Percentiles rank a stretch among this genome's conserved stretches.
Evolutionary conservation across 2,329 filamentous ascomycete species (phyloP).

Genomic region (Didymella pomorum): DNA sequence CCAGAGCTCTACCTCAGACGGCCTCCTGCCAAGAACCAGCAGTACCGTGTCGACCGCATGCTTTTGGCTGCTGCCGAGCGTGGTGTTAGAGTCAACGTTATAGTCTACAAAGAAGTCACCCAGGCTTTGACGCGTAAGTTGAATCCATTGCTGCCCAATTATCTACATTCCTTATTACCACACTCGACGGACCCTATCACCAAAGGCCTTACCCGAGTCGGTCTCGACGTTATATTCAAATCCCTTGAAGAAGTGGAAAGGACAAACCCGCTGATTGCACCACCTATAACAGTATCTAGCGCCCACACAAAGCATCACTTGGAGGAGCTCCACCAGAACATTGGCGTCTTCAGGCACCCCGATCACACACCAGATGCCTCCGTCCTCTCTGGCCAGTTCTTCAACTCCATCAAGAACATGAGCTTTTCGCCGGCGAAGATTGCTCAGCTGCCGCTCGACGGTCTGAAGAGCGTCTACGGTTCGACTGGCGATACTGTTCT

Average conservation of each 20-base stretch:
- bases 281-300: slow-evolving; percentile 63
- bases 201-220: slow-evolving; percentile 51
- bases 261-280: slow-evolving; percentile 55
- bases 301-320: slow-evolving; percentile 81
- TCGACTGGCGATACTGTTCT: slow-evolving; percentile 81
- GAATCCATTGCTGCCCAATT: slow-evolving; percentile 53
- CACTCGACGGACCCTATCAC: slow-evolving; percentile 53
- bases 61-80: slow-evolving; percentile 82
- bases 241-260: slow-evolving; percentile 56
- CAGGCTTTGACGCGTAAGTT: slow-evolving; percentile 79
- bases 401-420: slow-evolving; percentile 64
- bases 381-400: slow-evolving; percentile 67
- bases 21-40: slow-evolving; percentile 80
- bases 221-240: slow-evolving; percentile 55
- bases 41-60: slow-evolving; percentile 85
- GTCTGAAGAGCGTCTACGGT: slow-evolving; percentile 81
- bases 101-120: slow-evolving; percentile 87
- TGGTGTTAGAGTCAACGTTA: slow-evolving; percentile 83
- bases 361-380: slow-evolving; percentile 82
- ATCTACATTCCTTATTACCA: slow-evolving; percentile 56
- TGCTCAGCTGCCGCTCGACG: slow-evolving; percentile 73
- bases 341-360: slow-evolving; percentile 87
- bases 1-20: slow-evolving; percentile 87
- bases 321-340: slow-evolving; percentile 81
- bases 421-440: slow-evolving; percentile 63